These are phyloP conservation scores for Epichloe sibirici DNA, from an alignment of 2,329 filamentous ascomycete genomes.

Conservation along the genomic window DNA sequence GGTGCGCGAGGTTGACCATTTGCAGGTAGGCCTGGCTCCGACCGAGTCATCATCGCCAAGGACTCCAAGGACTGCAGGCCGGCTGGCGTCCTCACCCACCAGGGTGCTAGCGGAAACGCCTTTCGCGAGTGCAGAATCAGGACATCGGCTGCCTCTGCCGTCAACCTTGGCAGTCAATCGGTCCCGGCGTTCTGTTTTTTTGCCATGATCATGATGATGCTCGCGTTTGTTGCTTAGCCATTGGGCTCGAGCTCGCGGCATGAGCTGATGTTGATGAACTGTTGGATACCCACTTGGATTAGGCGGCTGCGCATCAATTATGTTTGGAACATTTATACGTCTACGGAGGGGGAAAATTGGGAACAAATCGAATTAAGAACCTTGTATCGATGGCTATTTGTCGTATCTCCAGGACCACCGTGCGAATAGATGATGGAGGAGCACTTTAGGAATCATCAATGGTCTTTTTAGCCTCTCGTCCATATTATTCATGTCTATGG, in stretches of 20 bases:
- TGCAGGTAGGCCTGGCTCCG: slow-evolving; percentile 46
- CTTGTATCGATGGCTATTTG: too few species aligned
- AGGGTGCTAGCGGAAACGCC: slow-evolving; percentile 3
- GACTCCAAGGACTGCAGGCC: slow-evolving; percentile 33
- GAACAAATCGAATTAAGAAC: too few species aligned
- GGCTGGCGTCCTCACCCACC: slow-evolving; percentile 52
- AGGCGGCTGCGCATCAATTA: too few species aligned
- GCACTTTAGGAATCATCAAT: too few species aligned
- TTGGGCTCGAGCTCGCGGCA: background rate
- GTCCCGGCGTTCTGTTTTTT: background rate
- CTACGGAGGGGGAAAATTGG: too few species aligned
- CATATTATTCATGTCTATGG: too few species aligned
- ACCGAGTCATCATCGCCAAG: slow-evolving; percentile 49
- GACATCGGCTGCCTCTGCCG: background rate
- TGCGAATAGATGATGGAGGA: too few species aligned
- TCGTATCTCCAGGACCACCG: too few species aligned
- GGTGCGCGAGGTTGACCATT: background rate
- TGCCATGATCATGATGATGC: background rate
- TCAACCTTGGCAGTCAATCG: background rate
- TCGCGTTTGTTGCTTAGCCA: background rate
- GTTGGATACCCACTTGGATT: slow-evolving; percentile 15
- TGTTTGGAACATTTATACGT: too few species aligned
- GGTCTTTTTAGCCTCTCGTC: too few species aligned
- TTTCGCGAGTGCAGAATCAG: slow-evolving; percentile 5
- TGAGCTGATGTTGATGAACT: background rate